Conservation (phyloP, 108 stramenopile species). For the Skeletonema tropicum region DNA sequence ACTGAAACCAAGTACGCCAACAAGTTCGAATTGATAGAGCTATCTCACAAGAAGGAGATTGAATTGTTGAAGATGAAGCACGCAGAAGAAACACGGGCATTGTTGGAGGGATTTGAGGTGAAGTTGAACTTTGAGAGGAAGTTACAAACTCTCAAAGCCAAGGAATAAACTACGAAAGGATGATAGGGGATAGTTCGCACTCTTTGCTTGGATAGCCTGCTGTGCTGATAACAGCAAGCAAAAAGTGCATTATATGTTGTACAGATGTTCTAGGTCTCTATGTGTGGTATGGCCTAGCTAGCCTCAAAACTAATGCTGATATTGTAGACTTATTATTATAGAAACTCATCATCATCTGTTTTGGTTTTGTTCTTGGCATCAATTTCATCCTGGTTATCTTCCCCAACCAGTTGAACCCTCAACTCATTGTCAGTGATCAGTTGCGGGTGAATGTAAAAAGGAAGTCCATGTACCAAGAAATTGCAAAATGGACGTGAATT, state of each 20-base stretch:
- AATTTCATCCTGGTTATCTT: slow-evolving; percentile 18
- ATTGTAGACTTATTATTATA: slow-evolving; percentile 22
- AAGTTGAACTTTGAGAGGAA: slow-evolving; percentile 50
- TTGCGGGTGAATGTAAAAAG: slow-evolving; percentile 83
- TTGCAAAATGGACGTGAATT: slow-evolving; percentile 83
- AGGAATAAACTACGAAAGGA: background rate
- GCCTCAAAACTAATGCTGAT: background rate
- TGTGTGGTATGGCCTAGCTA: background rate
- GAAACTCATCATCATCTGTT: slow-evolving; percentile 55
- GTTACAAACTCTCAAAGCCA: slow-evolving; percentile 31
- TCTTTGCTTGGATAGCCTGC: slow-evolving; percentile 1
- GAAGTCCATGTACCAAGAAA: slow-evolving; percentile 66
- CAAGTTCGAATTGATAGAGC: slow-evolving; percentile 27
- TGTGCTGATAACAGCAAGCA: background rate
- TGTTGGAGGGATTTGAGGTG: slow-evolving; percentile 48
- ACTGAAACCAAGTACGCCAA: slow-evolving; percentile 16
- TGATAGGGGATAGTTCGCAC: background rate
- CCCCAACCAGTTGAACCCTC: slow-evolving; percentile 55
- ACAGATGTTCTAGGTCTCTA: background rate
- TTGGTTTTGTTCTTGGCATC: slow-evolving; percentile 31
- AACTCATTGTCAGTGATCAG: slow-evolving; percentile 52
- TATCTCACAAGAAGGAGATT: slow-evolving; percentile 34
- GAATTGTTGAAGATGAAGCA: slow-evolving; percentile 39
- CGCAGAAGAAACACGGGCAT: slow-evolving; percentile 36
- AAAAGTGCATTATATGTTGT: background rate